Evolutionary conservation across 2,329 filamentous ascomycete species (phyloP).

Genomic region (Hypoxylon sp.): DNA sequence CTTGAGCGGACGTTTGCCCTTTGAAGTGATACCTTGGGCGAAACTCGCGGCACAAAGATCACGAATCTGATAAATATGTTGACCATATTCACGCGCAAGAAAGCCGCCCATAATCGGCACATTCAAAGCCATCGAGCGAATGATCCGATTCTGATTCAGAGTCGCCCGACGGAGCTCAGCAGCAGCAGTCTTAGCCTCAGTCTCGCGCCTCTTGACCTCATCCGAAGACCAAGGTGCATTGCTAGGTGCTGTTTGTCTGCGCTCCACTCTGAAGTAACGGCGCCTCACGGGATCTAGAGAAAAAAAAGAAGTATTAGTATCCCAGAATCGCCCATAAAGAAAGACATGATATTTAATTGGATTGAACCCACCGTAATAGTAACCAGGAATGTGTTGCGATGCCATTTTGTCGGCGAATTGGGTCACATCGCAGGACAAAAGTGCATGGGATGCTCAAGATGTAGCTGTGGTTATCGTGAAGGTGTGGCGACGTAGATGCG

Average conservation of each 20-base stretch:
- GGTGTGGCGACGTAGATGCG: background rate
- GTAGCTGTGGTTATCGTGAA: background rate
- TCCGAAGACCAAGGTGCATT: conserved; percentile 70
- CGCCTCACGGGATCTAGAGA: conserved; percentile 68
- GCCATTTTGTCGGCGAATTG: conserved; percentile 34
- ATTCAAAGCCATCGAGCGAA: conserved; percentile 54
- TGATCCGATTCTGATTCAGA: conserved; percentile 58
- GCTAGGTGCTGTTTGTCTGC: conserved; percentile 66
- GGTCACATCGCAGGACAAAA: background rate
- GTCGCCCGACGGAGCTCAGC: conserved; percentile 51
- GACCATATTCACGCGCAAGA: conserved; percentile 56
- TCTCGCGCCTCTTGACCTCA: conserved; percentile 70
- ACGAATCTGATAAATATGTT: conserved; percentile 47
- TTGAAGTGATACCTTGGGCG: conserved; percentile 58
- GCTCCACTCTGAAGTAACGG: conserved; percentile 79
- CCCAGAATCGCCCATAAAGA: background rate
- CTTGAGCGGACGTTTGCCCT: conserved; percentile 52
- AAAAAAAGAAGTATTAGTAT: conserved; percentile 11
- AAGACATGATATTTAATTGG: background rate
- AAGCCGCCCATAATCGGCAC: conserved; percentile 55
- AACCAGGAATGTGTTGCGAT: conserved; percentile 63
- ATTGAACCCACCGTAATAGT: conserved; percentile 65
- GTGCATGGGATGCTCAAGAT: background rate
- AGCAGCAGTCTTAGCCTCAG: conserved; percentile 59
- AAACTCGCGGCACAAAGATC: conserved; percentile 58